Evolutionary conservation across 2,329 filamentous ascomycete genomes (phyloP).

Genomic region (Paracorniculantispora psalliotae): DNA sequence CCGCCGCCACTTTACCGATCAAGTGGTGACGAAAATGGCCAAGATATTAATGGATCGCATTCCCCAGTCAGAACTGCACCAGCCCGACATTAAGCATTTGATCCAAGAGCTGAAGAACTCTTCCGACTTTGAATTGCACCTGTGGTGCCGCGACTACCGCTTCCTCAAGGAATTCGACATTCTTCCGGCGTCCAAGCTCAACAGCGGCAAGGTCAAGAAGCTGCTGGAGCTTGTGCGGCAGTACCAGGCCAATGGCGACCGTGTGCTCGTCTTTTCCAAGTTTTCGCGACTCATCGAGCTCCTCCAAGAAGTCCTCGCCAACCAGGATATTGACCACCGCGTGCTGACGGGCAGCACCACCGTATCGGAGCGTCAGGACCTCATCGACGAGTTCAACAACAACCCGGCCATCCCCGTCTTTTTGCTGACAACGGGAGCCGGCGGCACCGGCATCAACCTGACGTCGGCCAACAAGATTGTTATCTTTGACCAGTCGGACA

Average conservation of each 20-base stretch:
- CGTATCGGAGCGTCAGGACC: conserved; percentile 75
- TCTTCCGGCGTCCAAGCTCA: conserved; percentile 47
- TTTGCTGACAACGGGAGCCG: conserved; percentile 86
- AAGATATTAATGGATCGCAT: conserved; percentile 70
- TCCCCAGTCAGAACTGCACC: conserved; percentile 47
- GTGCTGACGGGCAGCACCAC: conserved; percentile 82
- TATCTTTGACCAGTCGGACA: conserved; percentile 96
- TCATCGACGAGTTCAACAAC: conserved; percentile 82
- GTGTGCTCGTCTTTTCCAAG: conserved; percentile 86
- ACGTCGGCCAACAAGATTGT: conserved; percentile 96
- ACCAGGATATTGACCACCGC: conserved; percentile 68
- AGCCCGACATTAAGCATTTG: conserved; percentile 48
- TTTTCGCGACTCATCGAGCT: conserved; percentile 92
- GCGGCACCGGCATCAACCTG: conserved; percentile 94
- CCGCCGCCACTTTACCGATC: conserved; percentile 72
- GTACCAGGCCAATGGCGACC: conserved; percentile 77
- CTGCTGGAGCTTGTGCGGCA: conserved; percentile 67
- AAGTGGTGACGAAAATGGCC: conserved; percentile 70
- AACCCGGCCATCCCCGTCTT: conserved; percentile 80
- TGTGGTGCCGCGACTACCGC: conserved; percentile 58
- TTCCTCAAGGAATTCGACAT: conserved; percentile 52
- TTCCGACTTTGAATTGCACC: conserved; percentile 61
- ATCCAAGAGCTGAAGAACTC: conserved; percentile 51
- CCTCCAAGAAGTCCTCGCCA: conserved; percentile 73
- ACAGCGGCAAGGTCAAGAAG: conserved; percentile 78